phyloP scores from a whole-genome alignment of 2,329 filamentous ascomycete species.

The Cytospora piceae region DNA sequence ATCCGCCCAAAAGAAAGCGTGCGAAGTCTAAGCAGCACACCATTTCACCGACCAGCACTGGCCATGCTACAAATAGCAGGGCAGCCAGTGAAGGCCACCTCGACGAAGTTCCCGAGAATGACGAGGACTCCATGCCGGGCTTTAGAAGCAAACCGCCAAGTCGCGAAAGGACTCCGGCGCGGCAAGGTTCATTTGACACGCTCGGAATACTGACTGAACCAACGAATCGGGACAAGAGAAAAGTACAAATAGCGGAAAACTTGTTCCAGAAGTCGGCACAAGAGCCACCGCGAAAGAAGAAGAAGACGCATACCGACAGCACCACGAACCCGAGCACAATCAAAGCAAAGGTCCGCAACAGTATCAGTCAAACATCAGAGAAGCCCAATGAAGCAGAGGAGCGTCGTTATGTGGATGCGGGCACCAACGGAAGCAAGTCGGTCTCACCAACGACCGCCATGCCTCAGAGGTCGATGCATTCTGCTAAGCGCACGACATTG shows the following conservation, averaged over 20 bases:
- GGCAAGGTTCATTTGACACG: conserved; percentile 63
- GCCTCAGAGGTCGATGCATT: conserved; percentile 43
- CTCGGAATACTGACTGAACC: conserved; percentile 64
- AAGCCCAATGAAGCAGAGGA: conserved; percentile 42
- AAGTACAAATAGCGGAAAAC: conserved; percentile 68
- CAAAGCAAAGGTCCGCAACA: conserved; percentile 36
- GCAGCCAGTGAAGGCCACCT: conserved; percentile 64
- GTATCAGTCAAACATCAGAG: conserved; percentile 32
- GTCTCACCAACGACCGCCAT: conserved; percentile 51
- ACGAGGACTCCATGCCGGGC: conserved; percentile 53
- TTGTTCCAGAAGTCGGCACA: conserved; percentile 66
- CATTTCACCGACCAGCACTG: conserved; percentile 65
- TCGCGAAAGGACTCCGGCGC: conserved; percentile 65
- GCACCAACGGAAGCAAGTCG: conserved; percentile 58
- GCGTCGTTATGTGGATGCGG: conserved; percentile 55
- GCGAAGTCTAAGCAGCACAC: conserved; percentile 59
- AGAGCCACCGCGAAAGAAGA: conserved; percentile 58
- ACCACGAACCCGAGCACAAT: conserved; percentile 38
- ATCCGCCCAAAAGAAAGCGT: conserved; percentile 52
- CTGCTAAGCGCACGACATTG: conserved; percentile 36
- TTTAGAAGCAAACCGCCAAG: conserved; percentile 68
- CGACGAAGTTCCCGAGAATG: conserved; percentile 59
- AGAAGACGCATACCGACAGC: conserved; percentile 65
- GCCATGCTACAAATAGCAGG: conserved; percentile 64
- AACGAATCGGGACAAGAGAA: conserved; percentile 69